Base-by-base conservation (phyloP, 306 rosid species). In the Mimosa bimucronata region DNA sequence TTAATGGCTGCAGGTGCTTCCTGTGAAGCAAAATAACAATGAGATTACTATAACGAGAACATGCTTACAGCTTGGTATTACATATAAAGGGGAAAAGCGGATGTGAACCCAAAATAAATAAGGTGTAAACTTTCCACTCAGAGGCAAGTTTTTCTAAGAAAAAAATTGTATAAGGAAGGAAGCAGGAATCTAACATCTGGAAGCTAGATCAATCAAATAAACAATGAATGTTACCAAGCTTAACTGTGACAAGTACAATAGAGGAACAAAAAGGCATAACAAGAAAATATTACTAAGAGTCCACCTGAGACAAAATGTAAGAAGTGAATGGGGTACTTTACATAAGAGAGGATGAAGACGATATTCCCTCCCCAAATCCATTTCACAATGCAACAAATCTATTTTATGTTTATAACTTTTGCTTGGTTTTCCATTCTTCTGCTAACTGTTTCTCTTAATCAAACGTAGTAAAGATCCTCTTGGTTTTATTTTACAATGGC, bases 1-100 rank as follows among this genome's bases (percentile, higher is more conserved):
- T 92, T 87, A n/a, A 92, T 66, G 87, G 92, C 85, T 14, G 97
- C 97, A 72, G 97, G 97, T 69, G 81, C 88, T 86, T 92, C 97
- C 97, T 94, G 79, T 13, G 76, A 72, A 65, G 71, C 80, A 81
- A 73, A 81, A 45, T 80, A 45, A 60, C 61, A 50, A 52, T 14
- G 37, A 68, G 21, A 79, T 66, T 62, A 58, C 28, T 44, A 38
- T 70, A 65, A 8, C 77, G 46, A 65, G 68, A 70, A 75, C 58
- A 30, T 30, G 12, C 23, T 12, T n/a, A 55, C 46, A 80, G 62
- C 19, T 5, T 28, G 68, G 46, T 40, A 62, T 21, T 75, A 70
- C 72, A 70, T 38, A 66, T 58, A 75, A 37, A 53, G 12, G 14
- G 50, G 26, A 25, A 42, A 38, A 57, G 64, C 40, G 74, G 65